Base-by-base conservation (phyloP, 352 stramenopile genomes). In the Pythium myriotylum region DNA sequence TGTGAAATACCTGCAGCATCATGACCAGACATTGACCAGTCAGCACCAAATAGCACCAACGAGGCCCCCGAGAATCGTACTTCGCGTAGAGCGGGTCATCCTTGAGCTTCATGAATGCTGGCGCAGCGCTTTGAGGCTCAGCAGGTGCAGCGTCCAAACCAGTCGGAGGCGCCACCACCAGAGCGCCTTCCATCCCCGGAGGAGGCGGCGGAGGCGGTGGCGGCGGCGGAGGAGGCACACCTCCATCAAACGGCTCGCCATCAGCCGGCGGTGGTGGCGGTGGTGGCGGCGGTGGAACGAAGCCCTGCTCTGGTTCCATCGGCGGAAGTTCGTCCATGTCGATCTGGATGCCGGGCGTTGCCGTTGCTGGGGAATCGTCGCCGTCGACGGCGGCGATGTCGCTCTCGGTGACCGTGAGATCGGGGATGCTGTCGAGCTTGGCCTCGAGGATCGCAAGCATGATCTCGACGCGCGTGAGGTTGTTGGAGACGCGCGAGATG, bases 381-480 rank as follows among this genome's bases (percentile, higher is more conserved):
- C 3, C 59, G 27, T 72, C 71, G 3, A 77, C 76, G 4, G 74
- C 77, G 7, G 73, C 69, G 16, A 89, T 73, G 53, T 87, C 74
- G 13, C 67, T 76, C 45, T 92, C 84, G 35, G 83, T 77, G 46
- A 91, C 81, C 14, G 52, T 75, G 42, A 94, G 71, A 68, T 94
- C 87, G 24, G 87, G 85, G 59, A 95, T 92, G 41, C 73, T 88
- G 57, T 93, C 83, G 16, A 94, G 73, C 63, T 95, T 95, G 29
- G 87, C 84, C 61, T 95, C 87, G 5, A 95, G 70, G 60, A 95
- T 91, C 23, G 80, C 81, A 32, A 95, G 69, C 56, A 90, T 66
- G 59, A 94, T 91, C 72, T 95, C 87, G 19, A 95, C 81, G 42
- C 82, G 76, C 47, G 83, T 92, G 54, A 95, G 76, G 54, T 83